Percentiles rank a stretch among this genome's conserved stretches.
Conservation (phyloP, 768 basidiomycete species). For the Podaxis sp. region DNA sequence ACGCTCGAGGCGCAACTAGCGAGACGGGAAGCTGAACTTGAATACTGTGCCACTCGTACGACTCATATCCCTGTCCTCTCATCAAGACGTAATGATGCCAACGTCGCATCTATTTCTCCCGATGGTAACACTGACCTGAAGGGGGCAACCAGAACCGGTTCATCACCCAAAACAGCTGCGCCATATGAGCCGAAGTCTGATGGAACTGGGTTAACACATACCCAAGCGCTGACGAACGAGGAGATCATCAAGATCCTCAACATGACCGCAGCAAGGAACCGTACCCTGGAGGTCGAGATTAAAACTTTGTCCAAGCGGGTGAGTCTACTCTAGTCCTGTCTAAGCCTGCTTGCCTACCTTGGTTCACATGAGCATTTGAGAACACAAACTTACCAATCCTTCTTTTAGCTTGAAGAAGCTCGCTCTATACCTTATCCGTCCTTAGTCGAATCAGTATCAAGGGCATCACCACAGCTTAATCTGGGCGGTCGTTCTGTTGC, state of each 20-base stretch:
- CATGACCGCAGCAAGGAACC: constrained; percentile 38
- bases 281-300: constrained; percentile 44
- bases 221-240: constrained; percentile 29
- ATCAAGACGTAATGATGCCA: constrained; percentile 10
- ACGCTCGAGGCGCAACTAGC: constrained; percentile 54
- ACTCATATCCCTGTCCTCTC: neutral
- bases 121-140: neutral
- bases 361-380: neutral
- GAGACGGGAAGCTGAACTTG: constrained; percentile 57
- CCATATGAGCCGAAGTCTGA: constrained; percentile 1
- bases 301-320: constrained; percentile 37
- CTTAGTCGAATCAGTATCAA: constrained; percentile 13
- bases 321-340: constrained; percentile 12
- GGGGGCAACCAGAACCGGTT: neutral
- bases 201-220: neutral
- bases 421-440: constrained; percentile 10
- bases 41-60: constrained; percentile 28
- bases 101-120: neutral
- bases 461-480: constrained; percentile 5
- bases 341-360: neutral
- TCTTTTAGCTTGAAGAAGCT: constrained; percentile 23
- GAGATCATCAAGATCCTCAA: constrained; percentile 41
- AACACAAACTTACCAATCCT: constrained; percentile 16
- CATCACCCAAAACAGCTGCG: neutral
- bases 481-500: neutral